phyloP scores from a whole-genome alignment of 1,284 basidiomycete genomes.

The Cyathus pygmaeus region DNA sequence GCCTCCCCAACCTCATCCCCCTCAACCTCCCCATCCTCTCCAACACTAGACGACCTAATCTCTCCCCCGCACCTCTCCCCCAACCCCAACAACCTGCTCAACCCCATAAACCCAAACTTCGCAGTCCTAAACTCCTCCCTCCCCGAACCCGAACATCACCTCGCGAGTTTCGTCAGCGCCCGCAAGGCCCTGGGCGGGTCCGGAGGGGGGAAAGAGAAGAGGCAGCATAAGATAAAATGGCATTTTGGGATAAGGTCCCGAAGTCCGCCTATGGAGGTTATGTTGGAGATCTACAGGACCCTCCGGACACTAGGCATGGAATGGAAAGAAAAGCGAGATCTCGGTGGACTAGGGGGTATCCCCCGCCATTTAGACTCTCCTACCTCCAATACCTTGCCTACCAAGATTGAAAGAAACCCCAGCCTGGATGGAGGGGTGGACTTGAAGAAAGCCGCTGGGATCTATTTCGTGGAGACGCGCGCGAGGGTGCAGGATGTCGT shows the following conservation, averaged over 20 bases:
- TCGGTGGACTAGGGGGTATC: slow-evolving; percentile 73
- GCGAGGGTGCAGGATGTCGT: slow-evolving; percentile 91
- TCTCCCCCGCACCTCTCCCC: slow-evolving; percentile 43
- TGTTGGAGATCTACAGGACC: slow-evolving; percentile 98
- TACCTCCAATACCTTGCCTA: too few species aligned
- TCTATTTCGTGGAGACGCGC: slow-evolving; percentile 96
- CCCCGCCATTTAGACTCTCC: too few species aligned
- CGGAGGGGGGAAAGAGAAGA: slow-evolving; percentile 61
- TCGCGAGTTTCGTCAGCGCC: slow-evolving; percentile 66
- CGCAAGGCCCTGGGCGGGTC: slow-evolving; percentile 61
- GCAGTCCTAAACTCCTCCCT: slow-evolving; percentile 87
- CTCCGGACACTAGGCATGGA: slow-evolving; percentile 95
- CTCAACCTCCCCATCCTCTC: slow-evolving; percentile 33
- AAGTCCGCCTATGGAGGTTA: slow-evolving; percentile 98
- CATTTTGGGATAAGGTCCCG: slow-evolving; percentile 97
- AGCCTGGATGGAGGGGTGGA: slow-evolving; percentile 78
- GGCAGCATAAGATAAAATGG: slow-evolving; percentile 85
- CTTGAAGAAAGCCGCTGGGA: slow-evolving; percentile 71
- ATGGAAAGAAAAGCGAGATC: slow-evolving; percentile 87
- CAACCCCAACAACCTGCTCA: slow-evolving; percentile 25
- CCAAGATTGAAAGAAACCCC: slow-evolving; percentile 65
- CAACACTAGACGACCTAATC: slow-evolving; percentile 55
- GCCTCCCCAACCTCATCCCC: slow-evolving; percentile 67
- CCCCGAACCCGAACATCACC: slow-evolving; percentile 63
- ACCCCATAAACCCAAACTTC: slow-evolving; percentile 72